Evolutionary conservation across 129 eudicot genomes (phyloP).

Genomic region (Escallonia rubra): DNA sequence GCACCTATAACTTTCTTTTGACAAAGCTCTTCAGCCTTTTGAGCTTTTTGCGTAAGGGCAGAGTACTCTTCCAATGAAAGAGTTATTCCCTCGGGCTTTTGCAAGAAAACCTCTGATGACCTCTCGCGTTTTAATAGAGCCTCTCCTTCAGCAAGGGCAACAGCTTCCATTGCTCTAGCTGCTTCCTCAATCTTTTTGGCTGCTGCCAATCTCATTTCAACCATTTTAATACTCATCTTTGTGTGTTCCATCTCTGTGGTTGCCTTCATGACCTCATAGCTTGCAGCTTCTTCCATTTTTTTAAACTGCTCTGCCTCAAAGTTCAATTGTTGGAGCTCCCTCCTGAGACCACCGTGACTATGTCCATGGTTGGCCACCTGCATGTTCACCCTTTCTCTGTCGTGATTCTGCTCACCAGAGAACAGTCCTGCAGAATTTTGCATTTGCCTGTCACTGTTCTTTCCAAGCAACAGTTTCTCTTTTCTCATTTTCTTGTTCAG

Average conservation of each 20-base stretch:
- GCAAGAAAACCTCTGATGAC: not conserved
- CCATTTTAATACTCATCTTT: slow-evolving; percentile 70
- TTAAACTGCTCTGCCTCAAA: slow-evolving; percentile 71
- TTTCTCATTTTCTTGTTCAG: slow-evolving; percentile 49
- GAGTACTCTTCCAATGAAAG: slow-evolving; percentile 62
- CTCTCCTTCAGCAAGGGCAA: slow-evolving; percentile 50
- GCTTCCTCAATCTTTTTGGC: slow-evolving; percentile 94
- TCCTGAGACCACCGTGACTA: slow-evolving; percentile 34
- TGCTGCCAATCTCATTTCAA: slow-evolving; percentile 77
- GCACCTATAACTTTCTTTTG: slow-evolving; percentile 30
- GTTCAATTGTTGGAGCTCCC: slow-evolving; percentile 26
- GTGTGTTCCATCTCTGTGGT: slow-evolving; percentile 73
- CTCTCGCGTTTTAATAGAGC: not conserved
- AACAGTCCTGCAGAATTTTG: not conserved
- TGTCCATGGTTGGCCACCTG: slow-evolving; percentile 13
- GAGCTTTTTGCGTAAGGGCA: slow-evolving; percentile 48
- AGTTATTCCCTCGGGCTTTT: slow-evolving; percentile 41
- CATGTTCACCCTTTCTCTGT: not conserved
- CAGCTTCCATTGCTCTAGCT: slow-evolving; percentile 82
- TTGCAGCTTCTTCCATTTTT: slow-evolving; percentile 74
- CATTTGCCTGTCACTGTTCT: slow-evolving; percentile 11
- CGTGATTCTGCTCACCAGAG: not conserved
- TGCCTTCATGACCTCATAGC: slow-evolving; percentile 74
- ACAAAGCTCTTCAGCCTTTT: slow-evolving; percentile 44
- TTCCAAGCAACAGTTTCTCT: slow-evolving; percentile 23